Conservation (phyloP, 441 rosid genomes). For the Bruguiera hainesii region DNA sequence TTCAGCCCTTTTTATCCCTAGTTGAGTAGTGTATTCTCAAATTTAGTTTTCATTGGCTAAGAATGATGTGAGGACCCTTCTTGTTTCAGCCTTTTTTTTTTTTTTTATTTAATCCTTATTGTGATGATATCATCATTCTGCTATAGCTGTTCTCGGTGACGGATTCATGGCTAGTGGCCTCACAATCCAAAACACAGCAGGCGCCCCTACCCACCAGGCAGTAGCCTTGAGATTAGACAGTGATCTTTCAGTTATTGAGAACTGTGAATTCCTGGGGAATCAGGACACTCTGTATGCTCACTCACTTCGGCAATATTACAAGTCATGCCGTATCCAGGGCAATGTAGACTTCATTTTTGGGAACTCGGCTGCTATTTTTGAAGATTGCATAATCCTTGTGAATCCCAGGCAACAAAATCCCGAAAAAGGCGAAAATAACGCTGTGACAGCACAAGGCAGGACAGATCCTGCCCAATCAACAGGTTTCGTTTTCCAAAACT, state of each 20-base stretch:
- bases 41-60: background rate
- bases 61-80: background rate
- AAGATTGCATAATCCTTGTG: constrained; percentile 58
- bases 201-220: constrained; percentile 82
- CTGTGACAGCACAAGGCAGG: constrained; percentile 86
- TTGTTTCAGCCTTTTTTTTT: background rate
- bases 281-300: constrained; percentile 93
- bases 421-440: constrained; percentile 65
- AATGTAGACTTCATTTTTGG: constrained; percentile 94
- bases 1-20: no score
- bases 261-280: constrained; percentile 84
- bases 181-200: constrained; percentile 81
- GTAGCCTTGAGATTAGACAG: constrained; percentile 92
- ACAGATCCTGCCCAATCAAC: constrained; percentile 75
- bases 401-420: constrained; percentile 58
- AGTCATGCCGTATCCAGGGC: constrained; percentile 70
- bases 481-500: constrained; percentile 71
- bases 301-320: constrained; percentile 87
- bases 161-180: constrained; percentile 91
- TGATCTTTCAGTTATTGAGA: constrained; percentile 63
- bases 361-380: constrained; percentile 69
- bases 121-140: constrained; percentile 10
- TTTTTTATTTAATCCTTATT: no score
- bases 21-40: no score
- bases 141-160: constrained; percentile 73